Evolutionary conservation across 768 basidiomycete species (phyloP), one percentile per base, ranked within the genome.

Genomic region (Leccinum arenicola): DNA sequence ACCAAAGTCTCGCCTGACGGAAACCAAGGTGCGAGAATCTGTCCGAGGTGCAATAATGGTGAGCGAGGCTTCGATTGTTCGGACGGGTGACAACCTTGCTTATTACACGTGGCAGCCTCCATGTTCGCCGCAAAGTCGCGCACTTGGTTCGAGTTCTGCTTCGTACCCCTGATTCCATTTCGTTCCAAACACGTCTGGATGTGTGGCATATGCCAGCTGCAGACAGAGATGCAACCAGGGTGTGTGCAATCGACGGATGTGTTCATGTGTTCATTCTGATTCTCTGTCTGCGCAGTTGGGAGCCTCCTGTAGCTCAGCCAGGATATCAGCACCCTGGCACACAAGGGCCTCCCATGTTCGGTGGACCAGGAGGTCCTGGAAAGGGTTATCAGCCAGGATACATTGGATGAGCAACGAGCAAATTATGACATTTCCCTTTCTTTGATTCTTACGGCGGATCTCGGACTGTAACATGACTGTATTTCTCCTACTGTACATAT

Each of bases 141-240:
- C 56, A 82, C 74, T 38, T 91, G 88, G 89, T 87, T 92, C 68
- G 87, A 89, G 71, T 68, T 92, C 49, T 91, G 86, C 75, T 88
- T 83, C 71, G 78, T 92, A 14, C 89, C 87, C 23, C 73, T 92
- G 57, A 71, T 91, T 47, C 89, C 89, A 2, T 74, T 90, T 65
- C 80, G 72, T 23, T 80, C 80, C 51, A 81, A 81, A 55, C 82
- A 81, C 55, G 73, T 91, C 53, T 90, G 89, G 86, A 68, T 86
- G 58, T 92, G 89, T 71, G 77, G 77, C 23, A 88, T 86, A 59
- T 92, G 89, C 67, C 83, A 86, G 57, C 87, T 88, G 80, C 78
- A 76, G 59, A 77, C 81, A 10, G 78, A 79, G 3, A 75, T 79
- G 65, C 79, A 80, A 64, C 70, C 75, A 58, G 80, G 79, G 86